Percentiles rank a stretch among this genome's conserved stretches.
These are phyloP conservation scores for Colletotrichum tanaceti DNA, from an alignment of 2,329 filamentous ascomycete species.

Conservation along the genomic window DNA sequence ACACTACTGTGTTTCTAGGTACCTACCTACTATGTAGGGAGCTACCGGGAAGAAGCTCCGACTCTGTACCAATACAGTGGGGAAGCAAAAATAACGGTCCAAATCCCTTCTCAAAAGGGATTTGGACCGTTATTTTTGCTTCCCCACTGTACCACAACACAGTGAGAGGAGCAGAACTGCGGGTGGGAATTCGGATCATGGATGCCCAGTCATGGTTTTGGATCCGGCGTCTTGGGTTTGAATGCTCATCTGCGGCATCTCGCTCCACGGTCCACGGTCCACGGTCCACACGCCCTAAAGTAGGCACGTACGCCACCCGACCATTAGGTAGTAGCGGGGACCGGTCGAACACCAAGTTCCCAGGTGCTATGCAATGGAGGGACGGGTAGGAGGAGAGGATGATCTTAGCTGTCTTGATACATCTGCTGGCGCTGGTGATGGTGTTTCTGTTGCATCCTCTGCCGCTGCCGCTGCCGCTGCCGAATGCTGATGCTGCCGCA, in stretches of 20 bases:
- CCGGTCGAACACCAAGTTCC: constrained; percentile 4
- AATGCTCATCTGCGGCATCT: not conserved
- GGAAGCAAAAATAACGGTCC: too few relatives aligned
- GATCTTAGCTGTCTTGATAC: not conserved
- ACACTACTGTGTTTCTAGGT: not conserved
- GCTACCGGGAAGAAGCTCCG: not conserved
- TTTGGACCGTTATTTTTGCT: too few relatives aligned
- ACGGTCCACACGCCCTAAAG: too few relatives aligned
- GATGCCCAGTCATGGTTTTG: not conserved
- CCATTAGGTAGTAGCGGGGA: constrained; percentile 23
- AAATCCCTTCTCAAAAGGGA: too few relatives aligned
- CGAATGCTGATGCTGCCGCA: constrained; percentile 7
- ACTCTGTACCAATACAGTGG: too few relatives aligned
- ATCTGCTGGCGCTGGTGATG: not conserved
- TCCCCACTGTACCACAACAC: too few relatives aligned
- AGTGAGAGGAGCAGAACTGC: not conserved
- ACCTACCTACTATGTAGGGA: constrained; percentile 15
- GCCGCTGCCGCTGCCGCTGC: constrained; percentile 29
- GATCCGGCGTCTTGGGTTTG: constrained; percentile 18
- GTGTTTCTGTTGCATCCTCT: constrained; percentile 28
- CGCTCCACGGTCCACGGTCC: not conserved
- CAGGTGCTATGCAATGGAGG: too few relatives aligned
- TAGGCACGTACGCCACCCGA: not conserved
- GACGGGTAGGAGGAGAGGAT: not conserved
- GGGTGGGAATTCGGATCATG: not conserved